phyloP scores from a whole-genome alignment of 441 rosid genomes.

The Populus hybrid region DNA sequence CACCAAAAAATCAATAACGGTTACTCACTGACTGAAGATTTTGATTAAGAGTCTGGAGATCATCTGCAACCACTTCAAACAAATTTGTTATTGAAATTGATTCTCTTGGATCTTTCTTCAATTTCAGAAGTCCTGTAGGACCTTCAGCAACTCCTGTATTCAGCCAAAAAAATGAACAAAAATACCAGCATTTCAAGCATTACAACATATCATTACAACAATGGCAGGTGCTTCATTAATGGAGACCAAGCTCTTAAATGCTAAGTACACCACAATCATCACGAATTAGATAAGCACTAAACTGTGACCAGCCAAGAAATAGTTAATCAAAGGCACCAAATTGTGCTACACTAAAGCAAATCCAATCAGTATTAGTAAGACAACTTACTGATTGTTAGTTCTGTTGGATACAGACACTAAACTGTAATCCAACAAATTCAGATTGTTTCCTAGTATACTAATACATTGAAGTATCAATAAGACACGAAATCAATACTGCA shows the following conservation, averaged over 20 bases:
- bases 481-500: neutral
- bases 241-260: neutral
- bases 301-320: neutral
- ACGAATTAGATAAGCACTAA: neutral
- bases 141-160: conserved; percentile 42
- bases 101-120: conserved; percentile 45
- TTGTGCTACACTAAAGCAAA: conserved; percentile 2
- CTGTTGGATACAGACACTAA: neutral
- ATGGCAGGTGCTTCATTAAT: neutral
- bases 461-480: neutral
- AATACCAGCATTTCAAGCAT: conserved; percentile 6
- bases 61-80: conserved; percentile 79
- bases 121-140: conserved; percentile 40
- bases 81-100: conserved; percentile 52
- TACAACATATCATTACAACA: conserved; percentile 14
- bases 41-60: conserved; percentile 66
- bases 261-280: neutral
- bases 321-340: too few species aligned
- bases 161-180: conserved; percentile 11
- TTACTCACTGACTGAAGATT: conserved; percentile 81
- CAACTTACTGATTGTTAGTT: neutral
- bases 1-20: neutral
- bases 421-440: neutral
- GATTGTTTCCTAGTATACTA: neutral
- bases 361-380: neutral